Percentiles rank a stretch among this genome's conserved stretches.
These are phyloP conservation scores for Babesia gibsoni DNA, from an alignment of 169 alveolate genomes.

Conservation along the genomic window DNA sequence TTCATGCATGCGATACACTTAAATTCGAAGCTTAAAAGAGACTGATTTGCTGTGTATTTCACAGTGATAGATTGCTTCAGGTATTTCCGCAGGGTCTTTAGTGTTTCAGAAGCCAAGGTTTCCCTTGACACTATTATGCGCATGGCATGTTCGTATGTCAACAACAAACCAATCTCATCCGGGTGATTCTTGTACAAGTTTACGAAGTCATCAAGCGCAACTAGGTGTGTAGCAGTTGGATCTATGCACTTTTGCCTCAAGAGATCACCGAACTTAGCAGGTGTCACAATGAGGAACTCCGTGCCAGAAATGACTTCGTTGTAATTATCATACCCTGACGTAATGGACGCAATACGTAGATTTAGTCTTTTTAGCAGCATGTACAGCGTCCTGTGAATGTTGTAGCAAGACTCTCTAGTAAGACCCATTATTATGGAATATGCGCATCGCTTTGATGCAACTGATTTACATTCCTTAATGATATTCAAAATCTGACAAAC, in stretches of 20 bases:
- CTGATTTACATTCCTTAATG: slow-evolving; percentile 35
- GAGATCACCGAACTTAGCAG: slow-evolving; percentile 14
- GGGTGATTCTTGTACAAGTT: slow-evolving; percentile 21
- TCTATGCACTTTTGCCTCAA: not conserved
- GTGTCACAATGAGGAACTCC: slow-evolving; percentile 33
- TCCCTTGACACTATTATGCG: slow-evolving; percentile 3
- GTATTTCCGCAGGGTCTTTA: not conserved
- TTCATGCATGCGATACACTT: slow-evolving; percentile 28
- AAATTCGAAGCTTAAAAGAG: not conserved
- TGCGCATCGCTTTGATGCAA: slow-evolving; percentile 30
- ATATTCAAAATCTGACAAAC: slow-evolving; percentile 30
- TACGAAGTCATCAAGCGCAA: slow-evolving; percentile 7
- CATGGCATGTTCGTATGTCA: not conserved
- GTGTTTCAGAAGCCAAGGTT: slow-evolving; percentile 5
- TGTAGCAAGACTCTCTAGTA: slow-evolving; percentile 37
- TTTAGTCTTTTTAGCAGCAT: slow-evolving; percentile 25
- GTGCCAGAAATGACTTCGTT: slow-evolving; percentile 25
- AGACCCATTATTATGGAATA: slow-evolving; percentile 33
- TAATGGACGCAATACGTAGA: slow-evolving; percentile 13
- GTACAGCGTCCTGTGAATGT: slow-evolving; percentile 8
- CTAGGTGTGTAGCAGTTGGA: not conserved
- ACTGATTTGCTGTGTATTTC: not conserved
- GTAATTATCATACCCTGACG: slow-evolving; percentile 32
- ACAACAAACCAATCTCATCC: not conserved
- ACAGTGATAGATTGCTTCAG: slow-evolving; percentile 12